These are phyloP conservation scores for Strigomonas oncopelti DNA, from an alignment of 208 protist genomes.

Conservation along the genomic window DNA sequence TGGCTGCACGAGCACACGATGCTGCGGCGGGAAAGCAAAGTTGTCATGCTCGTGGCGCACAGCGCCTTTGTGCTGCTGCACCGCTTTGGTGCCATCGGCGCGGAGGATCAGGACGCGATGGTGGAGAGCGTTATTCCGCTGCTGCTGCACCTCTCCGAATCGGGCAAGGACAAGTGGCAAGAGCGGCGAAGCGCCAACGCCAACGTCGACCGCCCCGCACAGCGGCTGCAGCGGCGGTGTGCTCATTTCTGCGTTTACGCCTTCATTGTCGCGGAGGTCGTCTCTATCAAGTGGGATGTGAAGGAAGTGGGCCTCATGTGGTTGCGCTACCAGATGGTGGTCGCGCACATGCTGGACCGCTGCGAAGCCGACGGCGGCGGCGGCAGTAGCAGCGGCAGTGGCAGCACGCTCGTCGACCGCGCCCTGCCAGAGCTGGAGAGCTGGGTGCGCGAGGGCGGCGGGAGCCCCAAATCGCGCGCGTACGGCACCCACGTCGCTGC, in stretches of 20 bases:
- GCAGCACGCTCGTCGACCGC: not conserved
- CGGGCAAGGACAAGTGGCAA: not conserved
- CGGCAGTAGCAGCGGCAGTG: conserved; percentile 5
- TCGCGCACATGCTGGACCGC: not conserved
- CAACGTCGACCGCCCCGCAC: not conserved
- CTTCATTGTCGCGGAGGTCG: conserved; percentile 14
- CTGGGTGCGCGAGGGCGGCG: conserved; percentile 7
- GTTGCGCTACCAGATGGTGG: conserved; percentile 28
- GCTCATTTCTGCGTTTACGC: conserved; percentile 13
- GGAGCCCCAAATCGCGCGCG: not conserved
- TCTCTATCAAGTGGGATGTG: conserved; percentile 35
- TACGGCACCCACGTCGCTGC: not conserved
- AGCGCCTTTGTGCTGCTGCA: conserved; percentile 34
- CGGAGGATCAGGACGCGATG: conserved; percentile 29
- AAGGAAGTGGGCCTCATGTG: conserved; percentile 30
- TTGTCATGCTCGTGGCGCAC: conserved; percentile 36
- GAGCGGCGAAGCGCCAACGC: not conserved
- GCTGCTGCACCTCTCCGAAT: conserved; percentile 12
- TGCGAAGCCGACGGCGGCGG: not conserved
- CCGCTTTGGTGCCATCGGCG: conserved; percentile 27
- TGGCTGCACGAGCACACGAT: not conserved
- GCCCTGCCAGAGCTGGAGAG: not conserved
- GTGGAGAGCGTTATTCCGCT: conserved; percentile 26
- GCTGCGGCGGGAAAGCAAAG: not conserved
- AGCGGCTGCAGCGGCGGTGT: conserved; percentile 1